These are phyloP conservation scores for Rhizopus stolonifer DNA, from an alignment of 371 early-diverging fungal genomes.

Conservation along the genomic window DNA sequence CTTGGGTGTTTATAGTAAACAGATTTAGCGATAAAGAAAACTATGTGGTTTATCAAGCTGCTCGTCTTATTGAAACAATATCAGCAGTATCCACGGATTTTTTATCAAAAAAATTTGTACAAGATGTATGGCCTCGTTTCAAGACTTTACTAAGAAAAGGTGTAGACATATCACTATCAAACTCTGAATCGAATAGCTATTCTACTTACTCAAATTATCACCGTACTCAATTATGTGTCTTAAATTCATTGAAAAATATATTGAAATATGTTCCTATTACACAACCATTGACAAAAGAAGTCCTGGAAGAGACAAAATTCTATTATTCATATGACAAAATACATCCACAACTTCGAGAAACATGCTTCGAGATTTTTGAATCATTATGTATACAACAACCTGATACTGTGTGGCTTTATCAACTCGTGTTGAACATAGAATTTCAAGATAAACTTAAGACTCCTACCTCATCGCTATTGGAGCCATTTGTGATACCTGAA, in stretches of 20 bases:
- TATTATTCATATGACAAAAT: constrained; percentile 27
- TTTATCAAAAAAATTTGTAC: constrained; percentile 41
- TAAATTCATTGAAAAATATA: constrained; percentile 29
- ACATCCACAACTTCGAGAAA: constrained; percentile 30
- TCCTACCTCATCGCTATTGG: constrained; percentile 5
- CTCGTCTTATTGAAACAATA: constrained; percentile 32
- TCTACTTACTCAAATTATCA: constrained; percentile 40
- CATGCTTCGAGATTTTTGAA: constrained; percentile 21
- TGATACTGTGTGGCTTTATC: constrained; percentile 46
- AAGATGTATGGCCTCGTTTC: constrained; percentile 54
- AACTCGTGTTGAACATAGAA: constrained; percentile 17
- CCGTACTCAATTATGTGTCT: constrained; percentile 31
- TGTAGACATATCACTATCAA: constrained; percentile 2
- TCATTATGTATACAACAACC: constrained; percentile 29
- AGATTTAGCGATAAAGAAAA: constrained; percentile 51
- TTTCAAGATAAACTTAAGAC: background rate
- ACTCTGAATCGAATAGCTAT: constrained; percentile 17
- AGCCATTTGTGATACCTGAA: constrained; percentile 28
- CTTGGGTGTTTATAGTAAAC: constrained; percentile 56
- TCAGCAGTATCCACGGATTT: constrained; percentile 47
- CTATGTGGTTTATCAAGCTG: constrained; percentile 53
- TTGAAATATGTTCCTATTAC: constrained; percentile 25
- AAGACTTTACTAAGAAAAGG: constrained; percentile 26
- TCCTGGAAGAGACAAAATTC: constrained; percentile 26
- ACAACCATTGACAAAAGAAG: constrained; percentile 24